phyloP scores from a whole-genome alignment of 371 early-diverging fungal species.

The Mucor ambiguus region DNA sequence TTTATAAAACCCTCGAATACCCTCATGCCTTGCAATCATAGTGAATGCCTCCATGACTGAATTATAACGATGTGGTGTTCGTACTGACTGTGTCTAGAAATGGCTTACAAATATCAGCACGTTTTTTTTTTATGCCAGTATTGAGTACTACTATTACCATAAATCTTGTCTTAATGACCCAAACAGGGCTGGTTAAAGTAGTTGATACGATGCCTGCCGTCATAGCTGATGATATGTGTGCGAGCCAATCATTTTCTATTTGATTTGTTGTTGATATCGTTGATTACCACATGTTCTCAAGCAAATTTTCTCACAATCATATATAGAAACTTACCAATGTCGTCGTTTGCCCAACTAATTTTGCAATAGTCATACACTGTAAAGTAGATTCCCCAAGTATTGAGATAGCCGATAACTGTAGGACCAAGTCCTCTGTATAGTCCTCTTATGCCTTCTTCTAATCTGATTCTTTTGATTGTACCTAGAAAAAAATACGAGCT shows the following conservation, averaged over 20 bases:
- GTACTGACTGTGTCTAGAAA: slow-evolving; percentile 68
- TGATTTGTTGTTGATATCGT: slow-evolving; percentile 3
- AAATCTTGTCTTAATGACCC: slow-evolving; percentile 94
- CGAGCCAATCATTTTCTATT: slow-evolving; percentile 50
- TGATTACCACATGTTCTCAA: slow-evolving; percentile 20
- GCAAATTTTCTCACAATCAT: slow-evolving; percentile 3
- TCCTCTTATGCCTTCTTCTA: slow-evolving; percentile 87
- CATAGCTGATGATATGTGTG: slow-evolving; percentile 85
- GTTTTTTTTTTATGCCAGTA: background rate
- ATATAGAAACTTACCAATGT: slow-evolving; percentile 32
- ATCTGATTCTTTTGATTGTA: slow-evolving; percentile 76
- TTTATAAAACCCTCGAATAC: slow-evolving; percentile 82
- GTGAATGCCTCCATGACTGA: slow-evolving; percentile 72
- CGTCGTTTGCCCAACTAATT: slow-evolving; percentile 22
- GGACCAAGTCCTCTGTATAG: slow-evolving; percentile 90
- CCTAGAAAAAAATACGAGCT: slow-evolving; percentile 27
- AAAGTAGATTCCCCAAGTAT: slow-evolving; percentile 94
- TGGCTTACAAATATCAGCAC: background rate
- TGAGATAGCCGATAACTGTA: slow-evolving; percentile 87
- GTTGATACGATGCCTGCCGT: slow-evolving; percentile 83
- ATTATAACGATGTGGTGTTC: slow-evolving; percentile 69
- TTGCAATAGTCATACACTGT: slow-evolving; percentile 77
- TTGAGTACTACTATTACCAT: slow-evolving; percentile 59
- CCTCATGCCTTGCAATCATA: slow-evolving; percentile 70
- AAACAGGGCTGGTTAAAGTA: slow-evolving; percentile 86